Evolutionary conservation across 192 early-diverging fungal genomes (phyloP).

Genomic region (Entomortierella chlamydospora): DNA sequence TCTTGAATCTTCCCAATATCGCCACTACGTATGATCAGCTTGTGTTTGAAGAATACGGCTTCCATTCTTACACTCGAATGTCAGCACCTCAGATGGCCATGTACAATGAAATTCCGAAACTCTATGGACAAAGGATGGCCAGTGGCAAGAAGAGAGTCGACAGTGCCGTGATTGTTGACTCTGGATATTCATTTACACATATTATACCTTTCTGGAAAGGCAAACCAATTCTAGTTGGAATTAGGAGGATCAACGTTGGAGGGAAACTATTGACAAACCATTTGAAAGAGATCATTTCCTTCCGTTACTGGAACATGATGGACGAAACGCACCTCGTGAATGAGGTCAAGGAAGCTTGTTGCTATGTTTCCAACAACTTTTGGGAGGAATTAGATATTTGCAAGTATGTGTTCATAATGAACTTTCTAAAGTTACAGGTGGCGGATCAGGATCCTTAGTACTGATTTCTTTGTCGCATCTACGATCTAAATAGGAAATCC

Average conservation of each 20-base stretch:
- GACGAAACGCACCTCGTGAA: conserved; percentile 90
- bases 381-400: conserved; percentile 72
- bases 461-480: too few relatives aligned
- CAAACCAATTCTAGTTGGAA: conserved; percentile 63
- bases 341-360: conserved; percentile 85
- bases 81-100: conserved; percentile 63
- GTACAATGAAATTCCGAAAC: conserved; percentile 60
- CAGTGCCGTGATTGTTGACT: conserved; percentile 79
- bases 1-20: conserved; percentile 81
- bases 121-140: conserved; percentile 53
- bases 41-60: conserved; percentile 88
- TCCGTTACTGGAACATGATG: conserved; percentile 95
- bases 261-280: conserved; percentile 90
- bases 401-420: conserved; percentile 57
- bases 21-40: conserved; percentile 83
- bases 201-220: conserved; percentile 75
- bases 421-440: too few relatives aligned
- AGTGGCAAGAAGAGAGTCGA: conserved; percentile 58
- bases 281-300: conserved; percentile 92
- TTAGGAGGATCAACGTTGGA: conserved; percentile 83
- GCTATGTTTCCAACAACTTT: conserved; percentile 80
- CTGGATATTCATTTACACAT: conserved; percentile 86
- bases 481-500: conserved; percentile 45
- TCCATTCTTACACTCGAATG: conserved; percentile 61
- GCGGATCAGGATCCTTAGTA: too few relatives aligned